These are phyloP conservation scores for Dioscorea alata DNA, from an alignment of 106 monocot species.

Conservation along the genomic window DNA sequence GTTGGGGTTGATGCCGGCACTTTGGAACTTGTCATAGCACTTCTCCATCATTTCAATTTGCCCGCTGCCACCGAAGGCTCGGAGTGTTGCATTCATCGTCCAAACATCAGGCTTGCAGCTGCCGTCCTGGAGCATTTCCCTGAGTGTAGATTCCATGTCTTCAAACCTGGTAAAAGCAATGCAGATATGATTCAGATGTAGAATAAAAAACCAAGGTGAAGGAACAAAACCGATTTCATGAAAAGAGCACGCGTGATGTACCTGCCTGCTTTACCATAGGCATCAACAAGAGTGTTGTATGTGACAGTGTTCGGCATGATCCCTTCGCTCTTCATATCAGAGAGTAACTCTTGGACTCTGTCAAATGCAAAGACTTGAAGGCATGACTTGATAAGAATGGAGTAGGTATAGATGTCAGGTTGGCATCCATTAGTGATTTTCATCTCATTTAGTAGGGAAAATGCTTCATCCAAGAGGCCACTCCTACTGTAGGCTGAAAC, in stretches of 20 bases:
- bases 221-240: no score
- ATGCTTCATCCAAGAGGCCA: conserved; percentile 72
- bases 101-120: conserved; percentile 88
- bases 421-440: conserved; percentile 70
- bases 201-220: no score
- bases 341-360: conserved; percentile 51
- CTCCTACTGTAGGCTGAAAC: conserved; percentile 92
- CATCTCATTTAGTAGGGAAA: conserved; percentile 72
- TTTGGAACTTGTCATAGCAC: conserved; percentile 90
- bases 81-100: conserved; percentile 96
- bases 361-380: conserved; percentile 65
- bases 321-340: conserved; percentile 60
- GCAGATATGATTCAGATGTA: no score
- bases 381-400: conserved; percentile 93
- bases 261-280: conserved; percentile 92
- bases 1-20: conserved; percentile 71
- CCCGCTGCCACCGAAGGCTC: conserved; percentile 88
- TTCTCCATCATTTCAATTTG: conserved; percentile 96
- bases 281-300: conserved; percentile 92
- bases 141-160: conserved; percentile 79
- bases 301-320: conserved; percentile 75
- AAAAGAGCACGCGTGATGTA: conserved; percentile 7
- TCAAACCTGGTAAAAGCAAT: conserved; percentile 41
- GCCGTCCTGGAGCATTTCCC: conserved; percentile 61
- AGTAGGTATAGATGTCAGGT: conserved; percentile 93